phyloP scores from a whole-genome alignment of 106 monocot genomes.

The Dendrobium nobile region DNA sequence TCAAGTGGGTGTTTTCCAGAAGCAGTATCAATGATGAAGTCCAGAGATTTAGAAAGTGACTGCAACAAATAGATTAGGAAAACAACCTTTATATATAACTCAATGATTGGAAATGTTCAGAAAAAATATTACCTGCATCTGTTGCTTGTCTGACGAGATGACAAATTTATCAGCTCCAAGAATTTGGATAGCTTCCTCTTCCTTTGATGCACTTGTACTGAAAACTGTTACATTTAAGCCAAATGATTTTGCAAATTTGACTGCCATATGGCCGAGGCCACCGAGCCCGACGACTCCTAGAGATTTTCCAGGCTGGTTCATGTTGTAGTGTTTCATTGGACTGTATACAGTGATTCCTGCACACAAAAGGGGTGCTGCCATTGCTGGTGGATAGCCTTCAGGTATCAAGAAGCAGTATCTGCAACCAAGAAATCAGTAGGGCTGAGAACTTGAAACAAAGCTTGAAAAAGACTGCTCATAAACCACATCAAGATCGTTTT shows the following conservation, averaged over 20 bases:
- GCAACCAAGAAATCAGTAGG: background rate
- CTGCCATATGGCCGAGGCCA: slow-evolving; percentile 56
- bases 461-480: no score
- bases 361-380: slow-evolving; percentile 48
- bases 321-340: slow-evolving; percentile 48
- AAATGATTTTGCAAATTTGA: slow-evolving; percentile 62
- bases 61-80: slow-evolving; percentile 6
- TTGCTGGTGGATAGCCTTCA: slow-evolving; percentile 32
- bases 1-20: slow-evolving; percentile 72
- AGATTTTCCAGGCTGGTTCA: slow-evolving; percentile 64
- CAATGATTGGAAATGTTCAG: no score
- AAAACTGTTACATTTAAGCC: slow-evolving; percentile 53
- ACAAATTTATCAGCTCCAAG: slow-evolving; percentile 54
- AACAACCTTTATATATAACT: no score
- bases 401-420: slow-evolving; percentile 50
- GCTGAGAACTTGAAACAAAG: background rate
- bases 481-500: background rate
- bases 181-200: slow-evolving; percentile 39
- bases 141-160: slow-evolving; percentile 42
- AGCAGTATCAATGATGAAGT: slow-evolving; percentile 79
- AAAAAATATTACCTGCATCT: slow-evolving; percentile 35
- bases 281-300: slow-evolving; percentile 62
- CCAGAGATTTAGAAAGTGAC: slow-evolving; percentile 37
- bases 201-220: slow-evolving; percentile 47
- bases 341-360: slow-evolving; percentile 56